Evolutionary conservation across 345 rosid genomes (phyloP).

Genomic region (Ailanthus altissimus): DNA sequence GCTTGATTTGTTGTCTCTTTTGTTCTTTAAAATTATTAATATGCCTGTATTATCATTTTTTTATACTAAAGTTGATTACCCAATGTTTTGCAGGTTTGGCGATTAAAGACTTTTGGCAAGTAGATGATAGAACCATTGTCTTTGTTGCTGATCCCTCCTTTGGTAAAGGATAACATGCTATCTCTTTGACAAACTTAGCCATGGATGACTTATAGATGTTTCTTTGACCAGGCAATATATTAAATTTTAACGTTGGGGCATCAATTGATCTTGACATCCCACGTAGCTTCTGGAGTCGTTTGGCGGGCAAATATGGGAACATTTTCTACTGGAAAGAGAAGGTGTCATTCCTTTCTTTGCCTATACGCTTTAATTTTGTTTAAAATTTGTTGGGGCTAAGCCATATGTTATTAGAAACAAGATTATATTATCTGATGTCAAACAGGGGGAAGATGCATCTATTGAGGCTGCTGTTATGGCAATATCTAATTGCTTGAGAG

Average conservation of each 20-base stretch:
- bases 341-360: conserved; percentile 32
- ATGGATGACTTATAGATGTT: conserved; percentile 13
- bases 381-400: not conserved
- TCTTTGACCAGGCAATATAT: conserved; percentile 59
- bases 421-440: conserved; percentile 20
- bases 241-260: conserved; percentile 85
- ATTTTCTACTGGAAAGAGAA: conserved; percentile 87
- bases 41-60: not conserved
- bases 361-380: not conserved
- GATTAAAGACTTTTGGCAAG: conserved; percentile 80
- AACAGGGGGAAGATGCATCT: conserved; percentile 90
- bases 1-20: not conserved
- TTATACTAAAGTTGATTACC: conserved; percentile 11
- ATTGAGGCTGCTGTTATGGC: conserved; percentile 92
- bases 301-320: conserved; percentile 68
- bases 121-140: conserved; percentile 83
- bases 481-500: conserved; percentile 78
- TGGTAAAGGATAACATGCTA: conserved; percentile 43
- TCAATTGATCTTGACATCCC: conserved; percentile 79
- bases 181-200: conserved; percentile 6
- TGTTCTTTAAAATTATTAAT: not conserved
- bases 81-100: conserved; percentile 60
- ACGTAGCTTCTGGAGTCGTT: conserved; percentile 84
- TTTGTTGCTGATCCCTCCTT: conserved; percentile 92
- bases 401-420: not conserved